phyloP scores from a whole-genome alignment of 2,329 filamentous ascomycete species.

The Alternaria solani region DNA sequence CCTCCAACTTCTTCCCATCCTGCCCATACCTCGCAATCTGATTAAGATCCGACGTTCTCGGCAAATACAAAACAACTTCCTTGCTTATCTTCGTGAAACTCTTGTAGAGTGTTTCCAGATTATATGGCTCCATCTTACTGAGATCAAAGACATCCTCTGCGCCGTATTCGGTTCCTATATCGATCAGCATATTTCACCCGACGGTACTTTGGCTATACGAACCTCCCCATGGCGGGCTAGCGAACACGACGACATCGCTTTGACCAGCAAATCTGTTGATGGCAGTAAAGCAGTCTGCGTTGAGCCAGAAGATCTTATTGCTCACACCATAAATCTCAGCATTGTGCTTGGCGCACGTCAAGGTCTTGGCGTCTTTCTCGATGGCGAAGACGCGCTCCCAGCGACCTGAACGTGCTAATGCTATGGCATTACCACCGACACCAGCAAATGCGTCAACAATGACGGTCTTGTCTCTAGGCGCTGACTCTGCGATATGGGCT shows the following conservation, averaged over 20 bases:
- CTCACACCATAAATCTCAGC: slow-evolving; percentile 82
- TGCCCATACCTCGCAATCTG: slow-evolving; percentile 48
- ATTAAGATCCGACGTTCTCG: slow-evolving; percentile 62
- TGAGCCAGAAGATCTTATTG: slow-evolving; percentile 82
- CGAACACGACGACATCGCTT: slow-evolving; percentile 69
- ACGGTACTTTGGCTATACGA: slow-evolving; percentile 31
- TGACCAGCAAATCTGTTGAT: slow-evolving; percentile 63
- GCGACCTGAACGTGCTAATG: slow-evolving; percentile 81
- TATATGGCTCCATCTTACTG: slow-evolving; percentile 87
- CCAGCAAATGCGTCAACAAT: slow-evolving; percentile 91
- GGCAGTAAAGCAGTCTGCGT: slow-evolving; percentile 84
- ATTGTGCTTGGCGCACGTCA: slow-evolving; percentile 93
- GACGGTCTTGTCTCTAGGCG: slow-evolving; percentile 65
- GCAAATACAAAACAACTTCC: slow-evolving; percentile 78
- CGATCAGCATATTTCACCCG: slow-evolving; percentile 11
- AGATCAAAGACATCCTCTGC: slow-evolving; percentile 80
- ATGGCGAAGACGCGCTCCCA: slow-evolving; percentile 89
- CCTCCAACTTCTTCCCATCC: slow-evolving; percentile 46
- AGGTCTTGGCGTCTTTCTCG: slow-evolving; percentile 79
- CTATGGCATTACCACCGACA: slow-evolving; percentile 91
- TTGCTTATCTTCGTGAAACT: slow-evolving; percentile 52
- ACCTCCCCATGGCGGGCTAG: slow-evolving; percentile 79
- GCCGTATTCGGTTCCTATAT: slow-evolving; percentile 67
- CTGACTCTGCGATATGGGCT: slow-evolving; percentile 68
- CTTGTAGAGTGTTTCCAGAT: slow-evolving; percentile 55